A percentile compares a stretch with the other conserved stretches of the same genome.
Evolutionary conservation across 2,329 filamentous ascomycete species (phyloP).

Genomic region (Akanthomyces uredinophilus): DNA sequence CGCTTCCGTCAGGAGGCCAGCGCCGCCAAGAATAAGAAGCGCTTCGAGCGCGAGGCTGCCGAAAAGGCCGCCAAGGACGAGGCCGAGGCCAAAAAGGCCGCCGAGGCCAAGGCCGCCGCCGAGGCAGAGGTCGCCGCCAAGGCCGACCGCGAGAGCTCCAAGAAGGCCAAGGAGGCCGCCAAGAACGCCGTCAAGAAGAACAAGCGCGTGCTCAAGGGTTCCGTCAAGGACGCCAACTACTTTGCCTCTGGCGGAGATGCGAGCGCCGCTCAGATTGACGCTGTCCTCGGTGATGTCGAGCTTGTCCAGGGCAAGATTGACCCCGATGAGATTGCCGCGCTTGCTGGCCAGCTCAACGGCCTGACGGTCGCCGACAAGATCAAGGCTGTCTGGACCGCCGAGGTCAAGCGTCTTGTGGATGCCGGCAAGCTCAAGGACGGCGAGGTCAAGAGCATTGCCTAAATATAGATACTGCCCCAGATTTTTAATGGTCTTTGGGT

Average conservation of each 20-base stretch:
- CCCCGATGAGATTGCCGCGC: slow-evolving; percentile 77
- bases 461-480: slow-evolving; percentile 5
- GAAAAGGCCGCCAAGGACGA: slow-evolving; percentile 85
- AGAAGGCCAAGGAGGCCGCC: slow-evolving; percentile 97
- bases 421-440: slow-evolving; percentile 83
- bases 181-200: slow-evolving; percentile 99
- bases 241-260: slow-evolving; percentile 70
- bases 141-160: slow-evolving; percentile 71
- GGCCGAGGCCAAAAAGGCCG: slow-evolving; percentile 74
- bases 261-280: slow-evolving; percentile 72
- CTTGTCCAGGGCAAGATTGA: slow-evolving; percentile 83
- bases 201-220: slow-evolving; percentile 91
- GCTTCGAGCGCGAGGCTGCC: slow-evolving; percentile 82
- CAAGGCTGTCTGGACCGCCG: slow-evolving; percentile 73
- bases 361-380: slow-evolving; percentile 78
- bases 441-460: slow-evolving; percentile 64
- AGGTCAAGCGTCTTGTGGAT: slow-evolving; percentile 71
- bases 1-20: slow-evolving; percentile 88
- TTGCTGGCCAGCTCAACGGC: slow-evolving; percentile 75
- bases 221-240: slow-evolving; percentile 98
- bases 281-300: slow-evolving; percentile 80
- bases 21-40: slow-evolving; percentile 95
- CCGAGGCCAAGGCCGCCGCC: slow-evolving; percentile 71
- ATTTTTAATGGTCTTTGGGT: background rate
- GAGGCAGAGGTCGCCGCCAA: slow-evolving; percentile 87